Conservation (phyloP, 2,329 filamentous ascomycete species). For the Stagonosporopsis chrysanthemi region DNA sequence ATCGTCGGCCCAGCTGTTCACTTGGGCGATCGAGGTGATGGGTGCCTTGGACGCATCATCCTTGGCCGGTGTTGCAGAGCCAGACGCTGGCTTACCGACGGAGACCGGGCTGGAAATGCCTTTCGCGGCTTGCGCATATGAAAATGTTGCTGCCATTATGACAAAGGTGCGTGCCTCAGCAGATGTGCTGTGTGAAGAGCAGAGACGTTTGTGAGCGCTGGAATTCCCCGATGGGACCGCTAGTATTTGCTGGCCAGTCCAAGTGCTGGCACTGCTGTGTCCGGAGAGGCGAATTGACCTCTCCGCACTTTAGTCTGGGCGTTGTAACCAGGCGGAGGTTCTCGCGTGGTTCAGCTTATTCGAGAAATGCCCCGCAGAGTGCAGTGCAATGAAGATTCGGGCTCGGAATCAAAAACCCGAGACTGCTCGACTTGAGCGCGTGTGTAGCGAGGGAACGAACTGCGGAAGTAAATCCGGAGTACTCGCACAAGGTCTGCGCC, state of each 20-base stretch:
- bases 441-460: constrained; percentile 15
- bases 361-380: constrained; percentile 10
- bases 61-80: constrained; percentile 52
- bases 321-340: constrained; percentile 30
- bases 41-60: constrained; percentile 40
- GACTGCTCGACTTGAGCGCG: constrained; percentile 15
- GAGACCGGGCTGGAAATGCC: constrained; percentile 65
- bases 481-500: constrained; percentile 22
- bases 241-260: constrained; percentile 40
- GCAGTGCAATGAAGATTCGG: constrained; percentile 12
- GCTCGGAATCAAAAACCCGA: constrained; percentile 10
- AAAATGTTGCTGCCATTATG: constrained; percentile 67
- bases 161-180: constrained; percentile 4
- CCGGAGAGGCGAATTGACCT: constrained; percentile 53
- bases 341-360: constrained; percentile 10
- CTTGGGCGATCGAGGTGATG: constrained; percentile 40
- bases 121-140: constrained; percentile 95
- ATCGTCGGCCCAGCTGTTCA: constrained; percentile 58
- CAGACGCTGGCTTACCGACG: constrained; percentile 56
- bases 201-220: constrained; percentile 25
- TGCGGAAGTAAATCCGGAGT: constrained; percentile 20
- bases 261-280: constrained; percentile 40
- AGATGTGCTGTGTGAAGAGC: constrained; percentile 3
- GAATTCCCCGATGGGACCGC: constrained; percentile 44
- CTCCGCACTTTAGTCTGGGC: constrained; percentile 47